phyloP scores from a whole-genome alignment of 805 yeast genomes.

The Candida fluviatilis region DNA sequence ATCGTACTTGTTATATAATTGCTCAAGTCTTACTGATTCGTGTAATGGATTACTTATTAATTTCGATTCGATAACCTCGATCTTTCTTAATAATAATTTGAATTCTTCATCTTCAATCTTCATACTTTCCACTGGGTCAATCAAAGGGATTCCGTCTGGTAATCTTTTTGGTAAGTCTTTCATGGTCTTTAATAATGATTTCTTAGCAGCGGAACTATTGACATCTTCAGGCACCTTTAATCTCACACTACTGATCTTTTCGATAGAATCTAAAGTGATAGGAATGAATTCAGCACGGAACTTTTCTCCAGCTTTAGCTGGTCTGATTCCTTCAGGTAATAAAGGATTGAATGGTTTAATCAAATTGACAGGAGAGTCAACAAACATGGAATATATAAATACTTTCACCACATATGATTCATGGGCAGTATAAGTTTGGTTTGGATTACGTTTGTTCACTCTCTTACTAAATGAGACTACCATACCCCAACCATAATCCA shows the following conservation, averaged over 20 bases:
- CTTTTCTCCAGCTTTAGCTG: conserved; percentile 70
- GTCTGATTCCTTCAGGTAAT: conserved; percentile 87
- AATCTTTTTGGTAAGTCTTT: conserved; percentile 78
- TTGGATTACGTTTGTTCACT: conserved; percentile 52
- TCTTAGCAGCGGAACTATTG: conserved; percentile 53
- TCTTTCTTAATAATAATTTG: conserved; percentile 63
- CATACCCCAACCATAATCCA: conserved; percentile 96
- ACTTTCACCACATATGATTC: conserved; percentile 88
- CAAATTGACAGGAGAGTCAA: conserved; percentile 79
- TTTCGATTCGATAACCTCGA: conserved; percentile 77
- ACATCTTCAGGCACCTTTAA: conserved; percentile 75
- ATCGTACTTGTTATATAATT: conserved; percentile 60
- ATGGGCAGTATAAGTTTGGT: conserved; percentile 68
- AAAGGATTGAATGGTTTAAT: conserved; percentile 72
- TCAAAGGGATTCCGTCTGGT: conserved; percentile 85
- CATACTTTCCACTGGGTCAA: conserved; percentile 92
- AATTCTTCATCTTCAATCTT: conserved; percentile 83
- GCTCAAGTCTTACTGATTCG: conserved; percentile 55
- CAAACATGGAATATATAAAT: conserved; percentile 70
- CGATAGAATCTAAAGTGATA: conserved; percentile 73
- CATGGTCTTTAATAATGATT: conserved; percentile 64
- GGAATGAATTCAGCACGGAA: conserved; percentile 77
- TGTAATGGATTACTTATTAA: conserved; percentile 65
- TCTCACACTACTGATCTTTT: conserved; percentile 73
- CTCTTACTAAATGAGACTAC: conserved; percentile 77